Evolutionary conservation across 179 eudicot genomes (phyloP), one percentile per base, ranked within the genome.

Genomic region (Silene noctiflora): DNA sequence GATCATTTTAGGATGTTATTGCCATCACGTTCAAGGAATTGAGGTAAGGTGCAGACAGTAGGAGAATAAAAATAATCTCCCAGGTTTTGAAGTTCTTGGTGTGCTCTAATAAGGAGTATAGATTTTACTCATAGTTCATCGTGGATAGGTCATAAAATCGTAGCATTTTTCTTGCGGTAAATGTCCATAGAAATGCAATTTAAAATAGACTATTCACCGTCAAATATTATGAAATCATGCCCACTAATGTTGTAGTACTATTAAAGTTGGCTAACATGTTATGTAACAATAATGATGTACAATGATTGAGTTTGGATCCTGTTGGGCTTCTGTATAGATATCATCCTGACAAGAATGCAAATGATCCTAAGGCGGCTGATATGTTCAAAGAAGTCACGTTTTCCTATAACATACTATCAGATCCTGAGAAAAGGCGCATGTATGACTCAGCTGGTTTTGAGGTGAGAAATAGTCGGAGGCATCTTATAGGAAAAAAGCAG

Each of bases 261-360:
- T 67, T 12, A 19, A 31, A 67, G 11, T 24, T 27, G 67, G 22
- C 61, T 76, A 9, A n/a, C 31, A 56, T 58, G 22, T 42, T 39
- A n/a, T n/a, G 39, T 46, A 35, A 20, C 39, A 12, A 55, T 25
- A 24, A 4, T 73, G 24, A 8, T 44, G 21, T 25, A 21, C 62
- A 48, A 10, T 69, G 67, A 73, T 46, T 76, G 20, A 65, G 1
- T 84, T 27, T 21, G 74, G 65, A 2, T 19, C 35, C 42, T 74
- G 56, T 72, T 73, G n/a, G 31, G 20, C 17, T 39, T 64, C 11
- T 74, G 12, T 86, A 31, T 77, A 95, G 99, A 87, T 95, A 95
- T 84, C 99, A 95, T 83, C 99, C 99, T 56, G 99, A 95, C 83
- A 95, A 95, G 82, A 95, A 95, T 87, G 92, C 89, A 79, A 95